phyloP scores from a whole-genome alignment of 108 stramenopile species.

The Skeletonema tropicum region DNA sequence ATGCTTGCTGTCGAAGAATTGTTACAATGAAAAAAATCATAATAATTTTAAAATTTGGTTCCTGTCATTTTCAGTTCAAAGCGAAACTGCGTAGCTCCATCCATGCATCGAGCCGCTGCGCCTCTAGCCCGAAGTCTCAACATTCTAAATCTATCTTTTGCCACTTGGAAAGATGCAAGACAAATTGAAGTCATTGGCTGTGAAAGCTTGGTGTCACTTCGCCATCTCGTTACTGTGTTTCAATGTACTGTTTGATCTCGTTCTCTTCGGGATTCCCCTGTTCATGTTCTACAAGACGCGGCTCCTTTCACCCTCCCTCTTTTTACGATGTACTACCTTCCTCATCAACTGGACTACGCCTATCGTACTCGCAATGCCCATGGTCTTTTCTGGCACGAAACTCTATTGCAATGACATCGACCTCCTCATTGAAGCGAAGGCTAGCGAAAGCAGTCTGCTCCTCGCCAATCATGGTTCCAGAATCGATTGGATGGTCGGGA shows the following conservation, averaged over 20 bases:
- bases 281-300: conserved; percentile 24
- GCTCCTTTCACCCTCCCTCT: conserved; percentile 26
- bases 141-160: too few relatives aligned
- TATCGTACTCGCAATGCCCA: conserved; percentile 50
- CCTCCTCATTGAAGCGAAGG: conserved; percentile 38
- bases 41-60: too few relatives aligned
- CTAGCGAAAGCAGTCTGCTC: conserved; percentile 28
- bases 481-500: conserved; percentile 59
- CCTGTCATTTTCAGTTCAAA: too few relatives aligned
- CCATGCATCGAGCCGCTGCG: too few relatives aligned
- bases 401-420: conserved; percentile 42
- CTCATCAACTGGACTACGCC: conserved; percentile 57
- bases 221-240: conserved; percentile 42
- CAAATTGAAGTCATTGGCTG: neutral
- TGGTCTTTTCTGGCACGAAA: conserved; percentile 39
- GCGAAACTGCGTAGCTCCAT: too few relatives aligned
- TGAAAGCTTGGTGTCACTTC: conserved; percentile 41
- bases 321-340: conserved; percentile 14
- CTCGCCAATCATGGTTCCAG: conserved; percentile 50
- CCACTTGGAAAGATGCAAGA: too few relatives aligned
- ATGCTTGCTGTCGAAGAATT: neutral
- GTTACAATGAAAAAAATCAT: too few relatives aligned
- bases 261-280: conserved; percentile 34
- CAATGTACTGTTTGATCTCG: conserved; percentile 55
- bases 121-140: too few relatives aligned